These are phyloP conservation scores for Aristolochia contorta DNA, from an alignment of 164 flowering plant species.

Conservation along the genomic window DNA sequence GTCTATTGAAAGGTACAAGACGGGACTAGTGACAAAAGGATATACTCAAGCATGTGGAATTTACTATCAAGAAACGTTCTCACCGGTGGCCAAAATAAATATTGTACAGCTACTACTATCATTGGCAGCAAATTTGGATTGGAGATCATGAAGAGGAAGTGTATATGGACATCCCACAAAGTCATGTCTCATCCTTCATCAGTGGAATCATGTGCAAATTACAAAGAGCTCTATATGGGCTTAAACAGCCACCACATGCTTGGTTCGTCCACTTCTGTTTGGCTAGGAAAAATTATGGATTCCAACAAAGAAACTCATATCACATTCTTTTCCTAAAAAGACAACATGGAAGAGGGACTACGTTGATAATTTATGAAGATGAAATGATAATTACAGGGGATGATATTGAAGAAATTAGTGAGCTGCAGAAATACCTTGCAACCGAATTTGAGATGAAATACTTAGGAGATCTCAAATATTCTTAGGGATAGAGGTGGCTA, in stretches of 20 bases:
- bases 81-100: too few species aligned
- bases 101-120: neutral
- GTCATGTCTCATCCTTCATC: neutral
- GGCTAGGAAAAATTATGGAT: too few species aligned
- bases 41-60: too few species aligned
- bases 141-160: conserved; percentile 5
- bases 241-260: too few species aligned
- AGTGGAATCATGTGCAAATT: neutral
- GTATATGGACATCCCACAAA: conserved; percentile 2
- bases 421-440: neutral
- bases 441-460: too few species aligned
- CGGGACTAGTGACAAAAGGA: too few species aligned
- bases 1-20: too few species aligned
- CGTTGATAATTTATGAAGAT: conserved; percentile 1
- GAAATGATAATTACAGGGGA: conserved; percentile 1
- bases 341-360: neutral
- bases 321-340: conserved; percentile 3
- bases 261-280: too few species aligned
- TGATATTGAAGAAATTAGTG: neutral
- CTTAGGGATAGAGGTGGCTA: conserved; percentile 1
- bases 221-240: too few species aligned
- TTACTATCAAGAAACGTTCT: conserved; percentile 1
- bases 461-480: neutral
- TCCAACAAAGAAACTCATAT: conserved; percentile 5
- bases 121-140: neutral